Conservation (phyloP, 495 filamentous ascomycete species). For the Xeromyces bisporus region DNA sequence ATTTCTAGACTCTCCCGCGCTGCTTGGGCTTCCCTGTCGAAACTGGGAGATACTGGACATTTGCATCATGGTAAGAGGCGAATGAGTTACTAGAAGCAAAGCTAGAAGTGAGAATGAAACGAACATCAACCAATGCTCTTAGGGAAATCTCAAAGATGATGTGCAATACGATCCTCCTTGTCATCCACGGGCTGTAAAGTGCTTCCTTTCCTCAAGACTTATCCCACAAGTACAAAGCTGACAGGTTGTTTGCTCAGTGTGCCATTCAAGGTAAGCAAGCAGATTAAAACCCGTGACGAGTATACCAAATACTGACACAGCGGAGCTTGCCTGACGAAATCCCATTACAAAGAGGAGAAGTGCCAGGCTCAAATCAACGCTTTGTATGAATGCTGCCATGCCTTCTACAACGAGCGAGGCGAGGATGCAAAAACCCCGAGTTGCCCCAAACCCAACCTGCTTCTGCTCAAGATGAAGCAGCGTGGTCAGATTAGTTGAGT, state of each 20-base stretch:
- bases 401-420: conserved; percentile 69
- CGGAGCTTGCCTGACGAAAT: conserved; percentile 65
- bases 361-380: conserved; percentile 70
- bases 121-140: no score
- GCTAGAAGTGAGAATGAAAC: neutral
- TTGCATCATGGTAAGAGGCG: conserved; percentile 31
- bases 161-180: conserved; percentile 64
- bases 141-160: conserved; percentile 48
- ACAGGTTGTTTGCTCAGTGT: conserved; percentile 34
- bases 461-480: conserved; percentile 81
- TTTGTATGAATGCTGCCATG: conserved; percentile 88
- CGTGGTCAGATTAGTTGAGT: conserved; percentile 29
- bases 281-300: neutral
- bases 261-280: conserved; percentile 64
- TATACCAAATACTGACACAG: conserved; percentile 6
- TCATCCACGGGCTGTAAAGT: conserved; percentile 65
- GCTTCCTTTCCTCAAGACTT: neutral
- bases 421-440: conserved; percentile 60
- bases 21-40: no score
- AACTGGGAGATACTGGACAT: no score
- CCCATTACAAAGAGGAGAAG: conserved; percentile 73
- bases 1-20: no score
- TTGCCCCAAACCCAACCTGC: conserved; percentile 67
- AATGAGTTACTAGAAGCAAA: neutral
- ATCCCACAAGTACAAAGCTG: conserved; percentile 1